Conservation (phyloP, 1,139 yeast species). For the Geotrichum citri-aurantii region DNA sequence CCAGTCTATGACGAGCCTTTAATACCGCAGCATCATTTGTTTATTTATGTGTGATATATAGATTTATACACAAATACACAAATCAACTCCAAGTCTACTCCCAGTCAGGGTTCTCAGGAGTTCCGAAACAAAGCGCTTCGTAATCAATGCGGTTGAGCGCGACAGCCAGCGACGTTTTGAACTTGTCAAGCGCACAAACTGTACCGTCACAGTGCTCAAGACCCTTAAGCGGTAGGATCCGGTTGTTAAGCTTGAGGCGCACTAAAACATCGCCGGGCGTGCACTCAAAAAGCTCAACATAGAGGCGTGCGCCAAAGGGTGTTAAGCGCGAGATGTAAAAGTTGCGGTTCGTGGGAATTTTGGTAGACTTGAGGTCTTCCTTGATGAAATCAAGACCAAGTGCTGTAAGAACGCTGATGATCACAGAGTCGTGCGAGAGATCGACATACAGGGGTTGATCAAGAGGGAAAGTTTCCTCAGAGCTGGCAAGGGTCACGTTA, state of each 20-base stretch:
- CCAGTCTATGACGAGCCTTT: neutral
- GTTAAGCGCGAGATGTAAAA: constrained; percentile 39
- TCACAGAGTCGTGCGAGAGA: constrained; percentile 41
- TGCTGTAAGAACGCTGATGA: constrained; percentile 39
- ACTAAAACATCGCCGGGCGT: constrained; percentile 24
- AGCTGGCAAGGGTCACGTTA: constrained; percentile 34
- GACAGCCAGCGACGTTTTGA: constrained; percentile 33
- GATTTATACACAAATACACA: too few species aligned
- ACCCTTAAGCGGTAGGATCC: constrained; percentile 38
- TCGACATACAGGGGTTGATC: constrained; percentile 42
- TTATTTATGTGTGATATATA: too few species aligned
- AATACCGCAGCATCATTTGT: too few species aligned
- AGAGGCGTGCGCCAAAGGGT: constrained; percentile 43
- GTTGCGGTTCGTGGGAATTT: constrained; percentile 37
- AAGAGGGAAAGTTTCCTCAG: constrained; percentile 36
- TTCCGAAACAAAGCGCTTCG: constrained; percentile 35
- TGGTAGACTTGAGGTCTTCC: constrained; percentile 34
- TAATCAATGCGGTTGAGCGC: constrained; percentile 34
- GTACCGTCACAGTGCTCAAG: constrained; percentile 37
- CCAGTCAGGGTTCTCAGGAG: constrained; percentile 3
- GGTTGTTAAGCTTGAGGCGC: constrained; percentile 38
- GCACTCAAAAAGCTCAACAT: constrained; percentile 38
- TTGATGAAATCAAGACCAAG: constrained; percentile 37
- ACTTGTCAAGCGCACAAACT: constrained; percentile 35
- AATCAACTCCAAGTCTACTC: neutral